Evolutionary conservation across 2,329 filamentous ascomycete genomes (phyloP), one percentile per base, ranked within the genome.

Genomic region (Ophiostoma sp.): DNA sequence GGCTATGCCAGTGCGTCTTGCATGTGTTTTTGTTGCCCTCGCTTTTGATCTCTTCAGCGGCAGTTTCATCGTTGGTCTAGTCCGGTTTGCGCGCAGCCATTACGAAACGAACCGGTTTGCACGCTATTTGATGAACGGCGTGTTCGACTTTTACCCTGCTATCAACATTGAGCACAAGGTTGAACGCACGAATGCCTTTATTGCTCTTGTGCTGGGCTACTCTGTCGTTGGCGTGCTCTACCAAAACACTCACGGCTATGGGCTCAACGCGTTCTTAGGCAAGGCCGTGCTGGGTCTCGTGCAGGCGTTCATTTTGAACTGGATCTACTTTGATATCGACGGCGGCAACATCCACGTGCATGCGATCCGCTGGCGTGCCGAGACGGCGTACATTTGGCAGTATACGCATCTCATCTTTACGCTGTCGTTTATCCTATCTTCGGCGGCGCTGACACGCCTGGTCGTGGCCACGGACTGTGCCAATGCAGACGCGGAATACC

Each of bases 91-190:
- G 31, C 33, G 23, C 8, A 23, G 64, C 15, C 69, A 77, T 44
- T 36, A 64, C 74, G 72, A 73, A 70, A 10, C 72, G 71, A 10
- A 75, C 71, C n/a, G 70, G 33, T n/a, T 48, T 76, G 13, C 75
- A 73, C 57, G 48, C 35, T 57, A 73, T n/a, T 68, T 73, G 4
- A 67, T 83, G 17, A 75, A 75, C 11, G 75, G 77, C 5, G 76
- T 80, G 4, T 86, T 88, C 71, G 86, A 89, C 72, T 89, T 88
- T 76, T 84, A 82, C 69, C 87, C 86, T 2, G 86, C 85, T 0
- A 79, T 86, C 66, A 90, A 89, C 73, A 90, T 90, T 73, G 88
- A 90, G 77, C 88, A 90, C 76, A 84, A 86, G 69, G 86, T 87
- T 4, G 87, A 89, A 76, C 80, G 88, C 7, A 89, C 85, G 39